phyloP scores from a whole-genome alignment of 2,329 filamentous ascomycete genomes.

The Hymenoscyphus linearis region DNA sequence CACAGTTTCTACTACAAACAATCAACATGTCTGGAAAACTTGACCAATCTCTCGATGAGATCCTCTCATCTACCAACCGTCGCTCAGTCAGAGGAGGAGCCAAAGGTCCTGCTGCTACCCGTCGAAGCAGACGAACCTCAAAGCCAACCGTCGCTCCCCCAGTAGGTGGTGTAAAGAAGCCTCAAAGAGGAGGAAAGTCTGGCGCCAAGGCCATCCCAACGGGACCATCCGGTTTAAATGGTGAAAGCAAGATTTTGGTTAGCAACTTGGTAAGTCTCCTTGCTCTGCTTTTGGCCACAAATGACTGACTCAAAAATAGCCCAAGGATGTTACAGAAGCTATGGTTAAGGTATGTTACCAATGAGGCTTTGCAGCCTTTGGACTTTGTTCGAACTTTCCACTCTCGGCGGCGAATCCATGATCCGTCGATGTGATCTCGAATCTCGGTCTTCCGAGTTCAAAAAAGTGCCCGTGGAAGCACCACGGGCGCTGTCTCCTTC shows the following conservation, averaged over 20 bases:
- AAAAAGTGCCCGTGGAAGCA: constrained; percentile 20
- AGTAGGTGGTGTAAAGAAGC: constrained; percentile 81
- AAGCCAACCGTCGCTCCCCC: constrained; percentile 54
- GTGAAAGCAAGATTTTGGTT: constrained; percentile 95
- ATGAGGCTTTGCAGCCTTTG: constrained; percentile 62
- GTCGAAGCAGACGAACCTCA: constrained; percentile 40
- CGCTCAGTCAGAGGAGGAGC: constrained; percentile 16
- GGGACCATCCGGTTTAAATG: constrained; percentile 54
- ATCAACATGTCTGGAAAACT: constrained; percentile 86
- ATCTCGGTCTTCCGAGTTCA: constrained; percentile 17
- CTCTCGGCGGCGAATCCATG: constrained; percentile 32
- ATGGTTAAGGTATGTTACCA: constrained; percentile 99
- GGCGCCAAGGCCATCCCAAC: constrained; percentile 58
- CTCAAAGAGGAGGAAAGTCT: constrained; percentile 55
- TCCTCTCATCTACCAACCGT: constrained; percentile 73
- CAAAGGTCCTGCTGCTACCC: constrained; percentile 39
- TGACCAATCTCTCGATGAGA: constrained; percentile 95
- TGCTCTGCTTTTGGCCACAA: not conserved
- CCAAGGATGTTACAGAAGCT: constrained; percentile 90
- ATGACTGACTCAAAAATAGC: constrained; percentile 46
- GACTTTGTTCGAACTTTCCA: constrained; percentile 66
- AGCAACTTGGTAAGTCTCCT: constrained; percentile 81
- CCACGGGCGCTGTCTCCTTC: constrained; percentile 37
- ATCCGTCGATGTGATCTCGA: constrained; percentile 24
- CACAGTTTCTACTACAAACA: constrained; percentile 21